Evolutionary conservation across 2,329 filamentous ascomycete genomes (phyloP), one percentile per base, ranked within the genome.

Genomic region (Calonectria leucothoes): DNA sequence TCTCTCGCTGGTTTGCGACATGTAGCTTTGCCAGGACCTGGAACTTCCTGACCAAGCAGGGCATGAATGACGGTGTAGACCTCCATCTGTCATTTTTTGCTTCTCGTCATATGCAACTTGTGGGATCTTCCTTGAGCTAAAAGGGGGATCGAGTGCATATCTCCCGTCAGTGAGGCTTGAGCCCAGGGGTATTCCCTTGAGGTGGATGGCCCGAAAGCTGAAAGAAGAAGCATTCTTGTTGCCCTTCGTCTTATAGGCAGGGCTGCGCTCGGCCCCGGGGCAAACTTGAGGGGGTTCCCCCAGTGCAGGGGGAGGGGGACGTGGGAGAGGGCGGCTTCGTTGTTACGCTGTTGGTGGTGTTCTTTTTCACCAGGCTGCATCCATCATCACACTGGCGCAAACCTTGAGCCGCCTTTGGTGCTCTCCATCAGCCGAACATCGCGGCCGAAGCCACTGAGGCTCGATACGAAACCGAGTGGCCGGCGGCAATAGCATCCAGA

Each of bases 181-280:
- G 57, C 45, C 33, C 39, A 35, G 33, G 69, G 52, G 42, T 61
- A 20, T 61, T 64, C 55, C 52, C 55, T 72, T 52, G 65, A 57
- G 59, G 25, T 64, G 52, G 42, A 35, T 63, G 70, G 70, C 35
- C 42, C 65, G n/a, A 37, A 72, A 68, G 45, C 52, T 57, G 55
- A 63, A 57, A 57, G 70, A 68, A 67, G 15, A 27, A 42, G 20
- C 59, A 33, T 48, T 48, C 17, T 14, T 52, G 49, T 35, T 31
- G 31, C 20, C 17, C 52, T 42, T 39, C 23, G 8, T 55, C 35
- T 33, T 33, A 27, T 29, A 52, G 25, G 25, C 65, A 67, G 65
- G 65, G 51, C 49, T 63, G 66, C 45, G 25, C 66, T 69, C 52
- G 52, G 37, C 39, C 42, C 33, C 15, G n/a, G n/a, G 65, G 51